Evolutionary conservation across 2,329 filamentous ascomycete species (phyloP), one percentile per base, ranked within the genome.

Genomic region (Pyrenophora graminea): DNA sequence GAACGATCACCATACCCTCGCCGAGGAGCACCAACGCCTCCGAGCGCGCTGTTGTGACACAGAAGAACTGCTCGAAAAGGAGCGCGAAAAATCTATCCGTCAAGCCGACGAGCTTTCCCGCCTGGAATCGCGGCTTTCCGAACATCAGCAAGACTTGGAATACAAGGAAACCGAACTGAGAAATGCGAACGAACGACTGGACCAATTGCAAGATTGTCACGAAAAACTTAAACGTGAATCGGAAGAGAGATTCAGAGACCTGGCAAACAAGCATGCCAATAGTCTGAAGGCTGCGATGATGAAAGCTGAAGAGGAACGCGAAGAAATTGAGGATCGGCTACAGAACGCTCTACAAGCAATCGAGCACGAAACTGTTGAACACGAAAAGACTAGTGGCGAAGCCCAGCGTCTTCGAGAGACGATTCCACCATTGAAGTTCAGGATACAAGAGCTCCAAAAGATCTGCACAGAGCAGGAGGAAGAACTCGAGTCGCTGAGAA

Each of bases 1-100:
- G 32, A 39, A 18, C 4, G 56, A 59, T 4, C 48, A 51, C 8
- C 32, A 36, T 6, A 38, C 48, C n/a, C 41, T 68, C 10, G 33
- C 39, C 9, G 27, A 48, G 10, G 51, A 59, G 36, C 48, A 77
- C 21, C 68, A 75, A 38, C 59, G 73, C 21, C 48, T 76, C 4
- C 66, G 63, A 12, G 63, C 63, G 23, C 69, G 62, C 6, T 48
- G 62, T 2, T 54, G 62, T 7, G 40, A 58, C 50, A 53, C n/a
- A 36, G 61, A 32, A 51, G 72, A 61, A 7, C 49, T 58, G 7
- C 42, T 72, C n/a, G 53, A 67, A 25, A 30, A 56, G 15, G 63
- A 69, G 51, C 58, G 56, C 3, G 33, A 49, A 15, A 53, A 41
- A 5, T 39, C 30, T 7, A 47, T 27, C 18, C 44, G 40, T 1